Evolutionary conservation across 352 stramenopile species (phyloP).

Genomic region (Pythium oligandrum): DNA sequence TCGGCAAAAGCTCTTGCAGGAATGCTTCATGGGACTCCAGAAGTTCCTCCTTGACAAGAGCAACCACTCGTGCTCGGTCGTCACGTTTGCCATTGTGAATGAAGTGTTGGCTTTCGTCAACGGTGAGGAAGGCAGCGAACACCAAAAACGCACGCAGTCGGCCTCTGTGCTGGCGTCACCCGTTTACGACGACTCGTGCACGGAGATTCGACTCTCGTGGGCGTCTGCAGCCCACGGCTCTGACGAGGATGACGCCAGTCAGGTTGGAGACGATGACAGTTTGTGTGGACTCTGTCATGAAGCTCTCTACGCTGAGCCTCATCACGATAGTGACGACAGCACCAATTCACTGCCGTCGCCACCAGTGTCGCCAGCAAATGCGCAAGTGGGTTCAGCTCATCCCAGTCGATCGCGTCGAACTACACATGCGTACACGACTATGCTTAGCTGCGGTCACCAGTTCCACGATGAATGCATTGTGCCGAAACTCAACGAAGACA

Average conservation of each 20-base stretch:
- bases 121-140: constrained; percentile 8
- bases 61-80: constrained; percentile 21
- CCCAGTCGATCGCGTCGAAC: constrained; percentile 19
- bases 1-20: constrained; percentile 12
- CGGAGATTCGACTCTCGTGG: background rate
- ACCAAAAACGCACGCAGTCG: constrained; percentile 1
- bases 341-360: background rate
- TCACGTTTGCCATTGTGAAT: constrained; percentile 9
- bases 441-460: constrained; percentile 48
- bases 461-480: constrained; percentile 78
- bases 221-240: background rate
- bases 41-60: constrained; percentile 10
- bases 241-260: background rate
- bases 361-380: background rate
- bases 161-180: background rate
- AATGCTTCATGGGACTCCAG: constrained; percentile 15
- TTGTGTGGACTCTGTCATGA: background rate
- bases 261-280: background rate
- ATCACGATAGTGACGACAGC: background rate
- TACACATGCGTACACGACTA: constrained; percentile 21
- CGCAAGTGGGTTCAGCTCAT: constrained; percentile 4
- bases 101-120: constrained; percentile 19
- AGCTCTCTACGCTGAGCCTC: background rate
- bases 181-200: background rate
- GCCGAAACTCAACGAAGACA: constrained; percentile 48